These are phyloP conservation scores for Croton setiger DNA, from an alignment of 441 rosid species.

Conservation along the genomic window DNA sequence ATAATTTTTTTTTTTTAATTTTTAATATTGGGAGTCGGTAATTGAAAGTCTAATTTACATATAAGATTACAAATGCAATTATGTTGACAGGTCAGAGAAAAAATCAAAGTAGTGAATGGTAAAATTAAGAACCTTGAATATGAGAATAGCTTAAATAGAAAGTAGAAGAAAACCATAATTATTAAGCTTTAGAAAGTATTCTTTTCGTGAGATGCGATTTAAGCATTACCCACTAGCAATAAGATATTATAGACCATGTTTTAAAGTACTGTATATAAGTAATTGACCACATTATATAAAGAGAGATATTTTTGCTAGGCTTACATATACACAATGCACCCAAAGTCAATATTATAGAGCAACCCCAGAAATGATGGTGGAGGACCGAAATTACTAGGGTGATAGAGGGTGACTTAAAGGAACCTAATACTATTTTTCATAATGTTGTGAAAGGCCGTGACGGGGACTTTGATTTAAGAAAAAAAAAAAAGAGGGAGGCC, in stretches of 20 bases:
- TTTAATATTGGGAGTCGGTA: too few species aligned
- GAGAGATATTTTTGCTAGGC: neutral
- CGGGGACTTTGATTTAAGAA: too few species aligned
- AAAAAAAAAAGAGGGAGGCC: too few species aligned
- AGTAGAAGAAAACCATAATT: neutral
- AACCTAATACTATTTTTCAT: too few species aligned
- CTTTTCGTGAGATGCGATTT: conserved; percentile 3
- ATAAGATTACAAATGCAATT: too few species aligned
- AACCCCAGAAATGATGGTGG: neutral
- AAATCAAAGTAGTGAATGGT: neutral
- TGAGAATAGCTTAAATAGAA: conserved; percentile 1
- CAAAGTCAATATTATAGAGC: neutral
- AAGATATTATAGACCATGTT: neutral
- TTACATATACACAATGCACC: too few species aligned
- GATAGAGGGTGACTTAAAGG: too few species aligned
- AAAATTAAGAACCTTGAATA: neutral
- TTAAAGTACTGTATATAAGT: neutral
- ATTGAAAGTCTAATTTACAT: too few species aligned
- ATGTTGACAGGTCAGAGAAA: neutral
- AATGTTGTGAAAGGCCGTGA: too few species aligned
- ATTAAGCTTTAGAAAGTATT: neutral
- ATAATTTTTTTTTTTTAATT: too few species aligned
- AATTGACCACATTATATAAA: neutral
- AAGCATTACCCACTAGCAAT: conserved; percentile 5
- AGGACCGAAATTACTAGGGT: neutral